A percentile compares a stretch with the other conserved stretches of the same genome.
phyloP scores from a whole-genome alignment of 1,139 yeast species.

The Saccharomyces pastorianus region DNA sequence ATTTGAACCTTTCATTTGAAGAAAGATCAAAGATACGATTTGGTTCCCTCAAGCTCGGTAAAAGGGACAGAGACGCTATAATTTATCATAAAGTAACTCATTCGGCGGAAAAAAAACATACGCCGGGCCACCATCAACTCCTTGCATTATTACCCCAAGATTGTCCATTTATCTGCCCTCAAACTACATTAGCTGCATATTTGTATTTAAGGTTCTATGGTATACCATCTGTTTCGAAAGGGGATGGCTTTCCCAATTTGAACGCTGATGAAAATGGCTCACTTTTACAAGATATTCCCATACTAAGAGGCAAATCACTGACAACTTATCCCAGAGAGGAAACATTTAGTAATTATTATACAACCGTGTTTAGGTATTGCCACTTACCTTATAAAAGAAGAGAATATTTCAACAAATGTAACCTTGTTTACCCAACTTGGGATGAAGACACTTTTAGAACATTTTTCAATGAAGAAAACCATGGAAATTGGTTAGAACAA shows the following conservation, averaged over 20 bases:
- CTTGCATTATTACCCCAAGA: constrained; percentile 19
- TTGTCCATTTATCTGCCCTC: constrained; percentile 26
- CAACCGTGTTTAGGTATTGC: constrained; percentile 26
- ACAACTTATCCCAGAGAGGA: constrained; percentile 26
- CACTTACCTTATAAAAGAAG: constrained; percentile 26
- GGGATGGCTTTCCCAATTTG: constrained; percentile 29
- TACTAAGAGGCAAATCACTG: constrained; percentile 25
- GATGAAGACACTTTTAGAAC: constrained; percentile 9
- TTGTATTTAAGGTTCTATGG: constrained; percentile 28
- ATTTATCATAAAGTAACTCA: background rate
- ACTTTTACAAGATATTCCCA: constrained; percentile 11
- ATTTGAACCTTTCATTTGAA: constrained; percentile 18
- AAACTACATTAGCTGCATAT: constrained; percentile 27
- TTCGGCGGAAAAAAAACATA: background rate
- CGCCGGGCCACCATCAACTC: constrained; percentile 4
- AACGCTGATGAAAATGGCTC: constrained; percentile 7
- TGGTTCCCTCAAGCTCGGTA: background rate
- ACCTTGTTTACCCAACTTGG: constrained; percentile 14
- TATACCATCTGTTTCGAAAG: constrained; percentile 17
- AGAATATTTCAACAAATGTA: constrained; percentile 16
- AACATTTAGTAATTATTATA: constrained; percentile 24
- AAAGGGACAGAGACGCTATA: background rate
- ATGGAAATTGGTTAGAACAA: background rate
- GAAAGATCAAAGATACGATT: constrained; percentile 18
- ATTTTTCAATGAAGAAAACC: constrained; percentile 4